Base-by-base conservation (phyloP, 2,329 filamentous ascomycete genomes). In the Alternaria brassicicola region DNA sequence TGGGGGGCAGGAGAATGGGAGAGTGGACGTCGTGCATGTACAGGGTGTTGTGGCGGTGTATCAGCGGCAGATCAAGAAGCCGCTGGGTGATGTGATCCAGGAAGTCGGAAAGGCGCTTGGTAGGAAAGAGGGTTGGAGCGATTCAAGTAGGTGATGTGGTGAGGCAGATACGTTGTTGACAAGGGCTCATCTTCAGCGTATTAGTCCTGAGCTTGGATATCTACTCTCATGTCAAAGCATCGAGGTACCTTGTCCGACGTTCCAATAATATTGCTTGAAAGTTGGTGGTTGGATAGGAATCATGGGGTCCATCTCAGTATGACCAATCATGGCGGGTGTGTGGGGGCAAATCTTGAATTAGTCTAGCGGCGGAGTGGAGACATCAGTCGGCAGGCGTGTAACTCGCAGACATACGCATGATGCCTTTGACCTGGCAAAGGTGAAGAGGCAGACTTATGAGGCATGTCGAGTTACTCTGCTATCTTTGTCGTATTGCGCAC, bases 401-500 rank as follows among this genome's bases (percentile, higher is more conserved):
- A 19, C 33, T 15, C 17, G 4, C 25, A 26, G 9, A 30, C n/a
- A 42, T 26, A 15, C 30, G 13, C 42, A 45, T 19, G n/a, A 28
- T 30, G 42, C 42, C 25, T 58, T 58, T 42, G 51, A 46, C 1
- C 17, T 41, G n/a, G 42, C 19, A 1, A 51, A 58, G 28, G 31
- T 58, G 12, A 55, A 55, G 31, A 38, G 46, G 19, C 50, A 58
- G 31, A 38, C 38, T 6, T 58, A 54, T 15, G 55, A 45, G 3
- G 48, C 57, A 3, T 42, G 52, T 46, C 55, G 13, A 36, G 33
- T 28, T 38, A 17, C 5, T 13, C 4, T 10, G 4, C 19, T 89
- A 2, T 88, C 85, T 2, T 89, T 93, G 10, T 10, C 9, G 28
- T 9, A 30, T 10, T 9, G 6, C 7, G 28, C 28, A 8, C 6